Evolutionary conservation across 345 rosid species (phyloP), one percentile per base, ranked within the genome.

Genomic region (Dovyalis caffra): DNA sequence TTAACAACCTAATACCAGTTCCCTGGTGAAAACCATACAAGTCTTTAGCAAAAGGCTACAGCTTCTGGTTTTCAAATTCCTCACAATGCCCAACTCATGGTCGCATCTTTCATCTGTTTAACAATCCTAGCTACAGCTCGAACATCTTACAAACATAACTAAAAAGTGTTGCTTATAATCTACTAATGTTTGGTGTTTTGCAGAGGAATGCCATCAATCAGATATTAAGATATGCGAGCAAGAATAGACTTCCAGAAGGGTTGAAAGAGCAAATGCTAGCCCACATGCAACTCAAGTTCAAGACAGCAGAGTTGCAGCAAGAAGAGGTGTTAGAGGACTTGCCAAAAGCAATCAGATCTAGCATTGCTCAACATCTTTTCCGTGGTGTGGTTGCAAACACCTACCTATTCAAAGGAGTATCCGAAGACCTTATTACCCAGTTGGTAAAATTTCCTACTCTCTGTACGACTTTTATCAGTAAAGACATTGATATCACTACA

Each of bases 241-340:
- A 92, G 83, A 95, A 92, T 32, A 76, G 91, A 79, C 85, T 95
- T 31, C 99, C 99, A 0, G 94, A 91, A 77, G 83, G 92, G 56
- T 71, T 92, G 83, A 90, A 86, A 71, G 96, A 93, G 84, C 99
- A 95, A 74, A 91, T 92, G 96, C 83, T 93, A 82, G 90, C 96
- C 18, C 95, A 95, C 77, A 87, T 91, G 90, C 94, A 91, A 70
- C 97, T 95, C 65, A 95, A 86, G 82, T 95, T 95, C 91, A 91
- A 88, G 80, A 92, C 94, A 20, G 93, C 87, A 0, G 96, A 95
- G 83, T 71, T 95, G 58, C 88, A 90, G 77, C 99, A 95, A 79
- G 97, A 95, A 79, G 93, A 85, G 80, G 94, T 92, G 68, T 82
- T 95, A 3, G 87, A 90, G 65, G 89, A 88, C 78, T 85, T 95